Conservation (phyloP, 2,329 filamentous ascomycete species). For the Teratosphaeria epicoccoides region DNA sequence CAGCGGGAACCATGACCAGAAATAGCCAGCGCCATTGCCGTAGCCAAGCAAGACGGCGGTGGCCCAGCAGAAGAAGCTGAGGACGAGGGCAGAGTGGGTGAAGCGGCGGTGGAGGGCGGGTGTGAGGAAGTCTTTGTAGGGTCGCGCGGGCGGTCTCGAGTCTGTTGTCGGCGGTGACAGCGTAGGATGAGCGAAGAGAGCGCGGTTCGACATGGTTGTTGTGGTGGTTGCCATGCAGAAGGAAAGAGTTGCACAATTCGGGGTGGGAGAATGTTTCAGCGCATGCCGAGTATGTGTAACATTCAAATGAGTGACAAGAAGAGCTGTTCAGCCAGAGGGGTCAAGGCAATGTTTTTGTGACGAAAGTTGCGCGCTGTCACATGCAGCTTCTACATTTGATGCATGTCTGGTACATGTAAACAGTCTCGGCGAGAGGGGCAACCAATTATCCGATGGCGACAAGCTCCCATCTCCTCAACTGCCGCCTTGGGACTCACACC, state of each 20-base stretch:
- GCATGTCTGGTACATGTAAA: neutral
- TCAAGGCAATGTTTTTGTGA: neutral
- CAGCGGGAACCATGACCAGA: constrained; percentile 82
- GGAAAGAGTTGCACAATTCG: neutral
- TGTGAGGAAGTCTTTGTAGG: constrained; percentile 84
- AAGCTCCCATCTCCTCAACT: neutral
- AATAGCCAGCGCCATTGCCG: constrained; percentile 38
- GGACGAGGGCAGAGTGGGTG: constrained; percentile 60
- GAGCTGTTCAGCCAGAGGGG: neutral
- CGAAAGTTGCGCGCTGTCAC: constrained; percentile 10
- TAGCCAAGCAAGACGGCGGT: constrained; percentile 58
- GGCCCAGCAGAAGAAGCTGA: constrained; percentile 61
- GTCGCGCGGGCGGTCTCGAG: constrained; percentile 40
- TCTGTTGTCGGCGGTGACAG: constrained; percentile 7
- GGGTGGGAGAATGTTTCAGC: neutral
- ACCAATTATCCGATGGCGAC: neutral
- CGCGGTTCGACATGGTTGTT: neutral
- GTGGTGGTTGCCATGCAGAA: neutral
- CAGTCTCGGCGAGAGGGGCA: neutral
- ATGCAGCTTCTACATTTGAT: constrained; percentile 10
- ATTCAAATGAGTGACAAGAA: neutral
- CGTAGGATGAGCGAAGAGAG: neutral
- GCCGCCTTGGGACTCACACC: too few relatives aligned
- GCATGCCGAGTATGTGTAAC: neutral
- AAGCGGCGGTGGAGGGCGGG: constrained; percentile 81